Percentiles rank a stretch among this genome's conserved stretches.
phyloP scores from a whole-genome alignment of 192 early-diverging fungal genomes.

The Entomortierella parvispora region DNA sequence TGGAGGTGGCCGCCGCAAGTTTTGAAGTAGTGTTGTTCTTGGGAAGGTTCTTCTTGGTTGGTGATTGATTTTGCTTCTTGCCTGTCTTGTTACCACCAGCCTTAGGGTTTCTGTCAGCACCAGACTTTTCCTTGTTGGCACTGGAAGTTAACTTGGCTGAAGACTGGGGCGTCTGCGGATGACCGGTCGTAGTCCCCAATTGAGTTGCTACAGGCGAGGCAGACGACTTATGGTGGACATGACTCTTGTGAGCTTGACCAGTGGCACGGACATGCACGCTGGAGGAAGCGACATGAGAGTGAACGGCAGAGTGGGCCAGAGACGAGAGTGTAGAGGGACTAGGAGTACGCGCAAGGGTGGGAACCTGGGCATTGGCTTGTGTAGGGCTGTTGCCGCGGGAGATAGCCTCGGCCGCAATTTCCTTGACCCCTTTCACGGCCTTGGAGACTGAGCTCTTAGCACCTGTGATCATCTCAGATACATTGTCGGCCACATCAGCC shows the following conservation, averaged over 20 bases:
- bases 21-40: too few species aligned
- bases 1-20: not conserved
- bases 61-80: too few species aligned
- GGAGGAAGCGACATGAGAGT: too few species aligned
- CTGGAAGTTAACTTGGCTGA: too few species aligned
- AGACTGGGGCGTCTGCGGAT: too few species aligned
- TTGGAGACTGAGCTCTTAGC: constrained; percentile 2
- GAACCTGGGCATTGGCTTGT: not conserved
- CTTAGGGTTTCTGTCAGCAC: too few species aligned
- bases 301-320: too few species aligned
- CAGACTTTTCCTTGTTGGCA: too few species aligned
- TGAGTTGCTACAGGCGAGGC: not conserved
- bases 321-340: too few species aligned
- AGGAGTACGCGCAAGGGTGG: not conserved
- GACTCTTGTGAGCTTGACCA: not conserved
- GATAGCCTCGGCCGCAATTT: constrained; percentile 1
- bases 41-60: too few species aligned
- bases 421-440: constrained; percentile 11
- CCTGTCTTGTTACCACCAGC: too few species aligned
- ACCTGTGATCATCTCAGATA: constrained; percentile 8
- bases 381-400: not conserved
- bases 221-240: not conserved
- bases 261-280: constrained; percentile 3
- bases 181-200: too few species aligned
- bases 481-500: constrained; percentile 16